phyloP scores from a whole-genome alignment of 208 protist species.

The Phytomonas francai region DNA sequence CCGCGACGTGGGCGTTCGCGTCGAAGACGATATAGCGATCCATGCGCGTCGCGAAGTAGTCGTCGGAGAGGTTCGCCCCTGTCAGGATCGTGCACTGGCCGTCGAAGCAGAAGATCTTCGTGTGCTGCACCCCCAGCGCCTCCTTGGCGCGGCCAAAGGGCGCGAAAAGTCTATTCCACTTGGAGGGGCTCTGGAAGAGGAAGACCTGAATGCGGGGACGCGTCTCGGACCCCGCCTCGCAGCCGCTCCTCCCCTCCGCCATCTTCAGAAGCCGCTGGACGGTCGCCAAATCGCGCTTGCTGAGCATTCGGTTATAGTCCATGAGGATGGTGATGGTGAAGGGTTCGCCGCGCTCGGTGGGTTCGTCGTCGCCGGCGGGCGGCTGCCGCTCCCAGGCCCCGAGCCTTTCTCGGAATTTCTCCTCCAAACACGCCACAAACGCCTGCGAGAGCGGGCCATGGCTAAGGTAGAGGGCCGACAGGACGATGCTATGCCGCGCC shows the following conservation, averaged over 20 bases:
- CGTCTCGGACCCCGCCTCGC: neutral
- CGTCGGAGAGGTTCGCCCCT: conserved; percentile 92
- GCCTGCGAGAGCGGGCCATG: conserved; percentile 44
- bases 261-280: conserved; percentile 31
- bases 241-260: neutral
- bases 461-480: conserved; percentile 84
- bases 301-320: conserved; percentile 82
- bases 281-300: conserved; percentile 45
- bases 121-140: conserved; percentile 91
- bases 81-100: conserved; percentile 70
- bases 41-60: conserved; percentile 93
- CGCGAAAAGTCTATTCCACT: conserved; percentile 44
- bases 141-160: conserved; percentile 61
- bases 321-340: conserved; percentile 58
- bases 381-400: neutral
- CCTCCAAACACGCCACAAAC: conserved; percentile 45
- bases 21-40: conserved; percentile 88
- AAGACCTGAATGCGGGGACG: conserved; percentile 35
- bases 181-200: conserved; percentile 61
- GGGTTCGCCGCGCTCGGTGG: conserved; percentile 8
- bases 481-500: conserved; percentile 45
- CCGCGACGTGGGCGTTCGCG: conserved; percentile 42
- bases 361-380: neutral
- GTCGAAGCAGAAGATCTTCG: conserved; percentile 93
- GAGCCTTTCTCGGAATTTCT: conserved; percentile 27